A percentile compares a stretch with the other conserved stretches of the same genome.
Conservation (phyloP, 2,329 filamentous ascomycete species). For the Peltaster fructicola region DNA sequence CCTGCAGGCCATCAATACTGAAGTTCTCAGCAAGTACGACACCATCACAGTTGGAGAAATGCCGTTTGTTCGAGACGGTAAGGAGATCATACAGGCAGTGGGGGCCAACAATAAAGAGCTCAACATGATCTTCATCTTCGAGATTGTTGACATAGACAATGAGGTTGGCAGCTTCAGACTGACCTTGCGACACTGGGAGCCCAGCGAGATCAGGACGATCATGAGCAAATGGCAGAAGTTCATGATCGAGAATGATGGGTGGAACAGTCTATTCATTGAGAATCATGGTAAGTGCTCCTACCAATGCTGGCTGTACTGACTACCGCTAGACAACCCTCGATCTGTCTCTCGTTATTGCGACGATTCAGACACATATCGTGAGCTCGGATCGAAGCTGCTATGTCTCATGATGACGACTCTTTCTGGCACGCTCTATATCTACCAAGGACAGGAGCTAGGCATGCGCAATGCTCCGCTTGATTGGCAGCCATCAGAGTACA, state of each 20-base stretch:
- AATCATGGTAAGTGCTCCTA: conserved; percentile 28
- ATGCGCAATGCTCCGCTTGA: conserved; percentile 30
- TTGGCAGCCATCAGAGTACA: conserved; percentile 29
- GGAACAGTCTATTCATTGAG: conserved; percentile 35
- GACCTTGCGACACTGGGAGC: conserved; percentile 23
- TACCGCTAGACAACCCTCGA: conserved; percentile 23
- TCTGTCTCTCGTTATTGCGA: conserved; percentile 31
- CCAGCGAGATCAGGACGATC: conserved; percentile 13
- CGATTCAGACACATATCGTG: conserved; percentile 28
- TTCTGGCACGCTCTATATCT: conserved; percentile 33
- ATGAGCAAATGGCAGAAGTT: conserved; percentile 26
- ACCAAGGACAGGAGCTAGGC: conserved; percentile 34
- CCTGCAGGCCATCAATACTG: conserved; percentile 34
- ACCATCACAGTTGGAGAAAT: conserved; percentile 45
- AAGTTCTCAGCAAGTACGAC: conserved; percentile 37
- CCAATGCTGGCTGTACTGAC: neutral
- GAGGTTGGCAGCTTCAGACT: conserved; percentile 17
- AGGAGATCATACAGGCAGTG: conserved; percentile 26
- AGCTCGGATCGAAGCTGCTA: conserved; percentile 29
- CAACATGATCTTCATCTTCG: conserved; percentile 33
- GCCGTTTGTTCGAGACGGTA: conserved; percentile 32
- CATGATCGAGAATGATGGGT: conserved; percentile 31
- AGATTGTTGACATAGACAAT: conserved; percentile 25
- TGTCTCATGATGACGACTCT: conserved; percentile 30
- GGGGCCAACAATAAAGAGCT: conserved; percentile 24